Evolutionary conservation across 2,329 filamentous ascomycete genomes (phyloP), one percentile per base, ranked within the genome.

Genomic region (Teratosphaeria destructans): DNA sequence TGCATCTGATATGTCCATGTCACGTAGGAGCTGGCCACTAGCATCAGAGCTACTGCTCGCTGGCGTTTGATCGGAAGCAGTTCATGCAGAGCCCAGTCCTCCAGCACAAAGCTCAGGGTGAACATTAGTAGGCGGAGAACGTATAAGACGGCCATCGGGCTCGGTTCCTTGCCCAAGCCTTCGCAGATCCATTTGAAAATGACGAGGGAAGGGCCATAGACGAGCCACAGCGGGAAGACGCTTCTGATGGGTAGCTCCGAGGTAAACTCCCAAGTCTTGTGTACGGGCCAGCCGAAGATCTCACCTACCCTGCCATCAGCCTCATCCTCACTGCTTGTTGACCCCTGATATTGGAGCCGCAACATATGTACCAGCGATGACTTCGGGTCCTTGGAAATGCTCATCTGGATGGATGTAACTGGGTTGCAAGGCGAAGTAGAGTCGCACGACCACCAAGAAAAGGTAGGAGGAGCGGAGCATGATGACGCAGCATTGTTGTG

Each of bases 1-100:
- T 99, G 94, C 19, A 90, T 94, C 76, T 99, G 94, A 76, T 93
- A 96, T 53, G 93, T 96, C 93, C 94, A 99, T 55, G 94, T 99
- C 67, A 96, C 93, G 76, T 97, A 99, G 29, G 91, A 96, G 32
- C 93, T 97, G 54, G 93, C 91, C 62, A 96, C 88, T 60, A 99
- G 81, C 54, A 95, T 79, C 53, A 95, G 83, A 10, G 91, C 90
- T 59, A 87, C 79, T 66, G 84, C 84, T 63, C 90, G 86, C 68
- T 83, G 78, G 61, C 86, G 85, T 63, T 85, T 85, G 47, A 87
- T 88, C 62, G 86, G 85, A 59, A 96, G 86, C 64, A 97, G 81
- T 74, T 99, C 94, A 77, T 96, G 86, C 60, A 99, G 83, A 11
- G 94, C 94, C 93, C 94, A 97, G 77, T 99, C 94, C 76, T 96